Evolutionary conservation across 2,329 filamentous ascomycete species (phyloP), one percentile per base, ranked within the genome.

Genomic region (Diplocarpon rosae): DNA sequence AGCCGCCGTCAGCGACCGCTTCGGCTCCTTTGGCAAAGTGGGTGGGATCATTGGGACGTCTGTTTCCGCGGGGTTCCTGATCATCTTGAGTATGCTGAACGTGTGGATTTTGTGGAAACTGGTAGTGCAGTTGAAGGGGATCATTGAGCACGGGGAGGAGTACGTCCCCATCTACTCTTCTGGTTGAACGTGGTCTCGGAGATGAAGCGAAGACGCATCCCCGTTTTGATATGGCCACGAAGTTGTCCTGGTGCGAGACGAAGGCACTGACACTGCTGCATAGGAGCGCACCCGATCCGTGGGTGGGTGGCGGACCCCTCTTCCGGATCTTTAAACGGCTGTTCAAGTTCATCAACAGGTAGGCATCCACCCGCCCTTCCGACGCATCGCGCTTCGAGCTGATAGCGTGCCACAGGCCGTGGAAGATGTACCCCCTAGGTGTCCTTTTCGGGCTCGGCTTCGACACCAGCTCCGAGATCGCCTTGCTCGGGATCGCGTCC

Each of bases 361-460:
- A 32, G 11, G 30, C n/a, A n/a, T 12, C 5, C 10, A 5, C 10
- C 4, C n/a, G 30, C 11, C 20, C 7, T 24, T 12, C 11, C 4
- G 30, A 32, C 3, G 10, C 3, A 32, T 9, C n/a, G 3, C 3
- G 30, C 4, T 32, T 32, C 10, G 3, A 12, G 4, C 30, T 41
- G 10, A 41, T 8, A 35, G 15, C 17, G 6, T 32, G 3, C 6
- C 5, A 3, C 24, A 35, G 75, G 5, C 83, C 85, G 0, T 96
- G 90, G 90, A 96, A 96, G 64, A 95, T 95, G 88, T 92, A 93
- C 54, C 88, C 87, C 0, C 68, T 95, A 0, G 90, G 90, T 0
- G 72, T 96, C 0, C 68, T 96, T 4, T 96, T 90, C 58, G 92
- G 90, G 0, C 70, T 96, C 0, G 92, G 90, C 0, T 96, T 98